Conservation (phyloP, 202 grass and related monocot genomes). For the Setaria italica region DNA sequence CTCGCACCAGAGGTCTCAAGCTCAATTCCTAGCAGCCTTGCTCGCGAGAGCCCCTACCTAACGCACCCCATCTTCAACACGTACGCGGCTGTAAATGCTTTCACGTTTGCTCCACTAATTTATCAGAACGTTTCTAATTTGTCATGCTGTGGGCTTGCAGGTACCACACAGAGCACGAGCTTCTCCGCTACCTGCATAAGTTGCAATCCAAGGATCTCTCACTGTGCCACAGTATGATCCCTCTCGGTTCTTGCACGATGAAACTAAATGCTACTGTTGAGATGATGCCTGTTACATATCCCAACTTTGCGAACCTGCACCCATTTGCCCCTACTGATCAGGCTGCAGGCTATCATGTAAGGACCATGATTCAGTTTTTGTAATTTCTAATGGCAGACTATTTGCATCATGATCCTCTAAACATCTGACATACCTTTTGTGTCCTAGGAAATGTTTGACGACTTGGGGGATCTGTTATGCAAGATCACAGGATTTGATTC, state of each 20-base stretch:
- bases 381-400: not conserved
- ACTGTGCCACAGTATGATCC: slow-evolving; percentile 99
- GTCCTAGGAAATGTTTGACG: slow-evolving; percentile 95
- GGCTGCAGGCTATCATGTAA: slow-evolving; percentile 88
- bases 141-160: slow-evolving; percentile 54
- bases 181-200: slow-evolving; percentile 94
- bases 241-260: slow-evolving; percentile 99
- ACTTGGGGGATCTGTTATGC: slow-evolving; percentile 88
- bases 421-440: slow-evolving; percentile 47
- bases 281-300: slow-evolving; percentile 97
- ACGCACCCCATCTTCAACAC: slow-evolving; percentile 92
- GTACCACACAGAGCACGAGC: slow-evolving; percentile 98
- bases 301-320: slow-evolving; percentile 90
- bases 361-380: slow-evolving; percentile 16
- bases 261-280: slow-evolving; percentile 97
- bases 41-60: slow-evolving; percentile 83
- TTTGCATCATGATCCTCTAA: not conserved
- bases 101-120: slow-evolving; percentile 21
- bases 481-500: slow-evolving; percentile 96
- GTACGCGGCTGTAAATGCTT: slow-evolving; percentile 48
- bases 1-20: slow-evolving; percentile 76
- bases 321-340: slow-evolving; percentile 92
- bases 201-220: slow-evolving; percentile 95
- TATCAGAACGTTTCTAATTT: slow-evolving; percentile 10
- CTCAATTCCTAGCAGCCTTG: slow-evolving; percentile 71